Base-by-base conservation (phyloP, 2,329 filamentous ascomycete species). In the Bipolaris cookei region DNA sequence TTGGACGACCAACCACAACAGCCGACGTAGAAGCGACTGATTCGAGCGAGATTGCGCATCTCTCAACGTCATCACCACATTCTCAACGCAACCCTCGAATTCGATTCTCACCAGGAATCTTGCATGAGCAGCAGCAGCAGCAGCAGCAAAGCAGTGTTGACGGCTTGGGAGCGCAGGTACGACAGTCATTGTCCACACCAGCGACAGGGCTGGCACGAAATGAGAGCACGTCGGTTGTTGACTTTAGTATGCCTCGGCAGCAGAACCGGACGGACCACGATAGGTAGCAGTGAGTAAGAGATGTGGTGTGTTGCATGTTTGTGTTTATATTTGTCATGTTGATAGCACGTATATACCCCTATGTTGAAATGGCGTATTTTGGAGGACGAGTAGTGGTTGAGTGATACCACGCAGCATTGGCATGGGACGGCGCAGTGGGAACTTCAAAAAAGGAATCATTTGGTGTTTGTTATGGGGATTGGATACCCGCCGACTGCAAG, bases 401-500 rank as follows among this genome's bases (percentile, higher is more conserved):
- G 56, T 43, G 25, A 61, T 51, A 56, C 44, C 56, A 66, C 59
- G 63, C 51, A 62, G 66, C 66, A 69, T 71, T 47, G 55, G 64
- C 66, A 69, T 71, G 56, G 57, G 30, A 63, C 57, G 67, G 67
- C 67, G 67, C 62, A 66, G 35, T 49, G 52, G 59, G 59, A 58
- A 42, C 61, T 51, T 53, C 47, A 63, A 67, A 64, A 53, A 63
- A 66, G 63, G 50, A 49, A 37, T 39, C 46, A 7, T 49, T 35
- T 39, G 61, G 58, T 57, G 44, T 54, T 55, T 56, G 18, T 56
- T 56, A 60, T 46, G 51, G 52, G 51, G 59, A 51, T 56, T 59
- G 65, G 66, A 73, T 73, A 73, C 70, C 71, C 69, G 62, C 61
- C 63, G 62, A 61, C 65, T 65, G 58, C 23, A 49, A 65, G 51